Conservation (phyloP, 495 filamentous ascomycete species). For the Penicillium waksmanii region DNA sequence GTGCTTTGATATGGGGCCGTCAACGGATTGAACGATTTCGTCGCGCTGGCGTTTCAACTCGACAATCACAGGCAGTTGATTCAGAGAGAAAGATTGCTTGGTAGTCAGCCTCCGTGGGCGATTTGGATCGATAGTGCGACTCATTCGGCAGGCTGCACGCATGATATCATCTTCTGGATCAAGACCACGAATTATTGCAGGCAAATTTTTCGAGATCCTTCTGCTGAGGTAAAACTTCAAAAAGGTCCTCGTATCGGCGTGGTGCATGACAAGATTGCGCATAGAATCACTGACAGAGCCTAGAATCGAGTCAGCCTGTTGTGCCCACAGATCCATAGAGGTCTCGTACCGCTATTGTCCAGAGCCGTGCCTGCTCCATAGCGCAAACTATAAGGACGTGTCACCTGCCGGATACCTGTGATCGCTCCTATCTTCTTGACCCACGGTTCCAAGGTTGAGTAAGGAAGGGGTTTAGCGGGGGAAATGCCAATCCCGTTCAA, state of each 20-base stretch:
- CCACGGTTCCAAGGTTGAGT: slow-evolving; percentile 35
- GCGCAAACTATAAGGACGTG: slow-evolving; percentile 39
- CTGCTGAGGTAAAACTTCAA: slow-evolving; percentile 37
- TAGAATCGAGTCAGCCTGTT: slow-evolving; percentile 20
- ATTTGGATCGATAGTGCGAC: slow-evolving; percentile 36
- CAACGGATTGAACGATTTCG: slow-evolving; percentile 22
- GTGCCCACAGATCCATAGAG: slow-evolving; percentile 10
- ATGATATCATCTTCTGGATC: slow-evolving; percentile 39
- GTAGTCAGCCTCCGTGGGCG: slow-evolving; percentile 34
- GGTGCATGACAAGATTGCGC: slow-evolving; percentile 39
- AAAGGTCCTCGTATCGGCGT: slow-evolving; percentile 38
- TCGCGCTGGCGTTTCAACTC: slow-evolving; percentile 26
- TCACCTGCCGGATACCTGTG: slow-evolving; percentile 35
- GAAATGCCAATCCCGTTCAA: slow-evolving; percentile 39
- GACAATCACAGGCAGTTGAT: slow-evolving; percentile 27
- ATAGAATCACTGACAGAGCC: slow-evolving; percentile 38
- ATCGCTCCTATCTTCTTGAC: slow-evolving; percentile 38
- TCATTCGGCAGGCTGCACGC: slow-evolving; percentile 35
- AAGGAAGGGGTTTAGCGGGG: slow-evolving; percentile 31
- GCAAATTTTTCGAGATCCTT: slow-evolving; percentile 36
- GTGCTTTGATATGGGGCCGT: slow-evolving; percentile 22
- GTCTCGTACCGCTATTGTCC: slow-evolving; percentile 34
- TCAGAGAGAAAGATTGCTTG: slow-evolving; percentile 33
- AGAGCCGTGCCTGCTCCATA: slow-evolving; percentile 42
- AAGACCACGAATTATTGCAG: slow-evolving; percentile 35